A percentile compares a stretch with the other conserved stretches of the same genome.
Conservation (phyloP, 306 rosid genomes). For the Dalbergia cochinchinensis region DNA sequence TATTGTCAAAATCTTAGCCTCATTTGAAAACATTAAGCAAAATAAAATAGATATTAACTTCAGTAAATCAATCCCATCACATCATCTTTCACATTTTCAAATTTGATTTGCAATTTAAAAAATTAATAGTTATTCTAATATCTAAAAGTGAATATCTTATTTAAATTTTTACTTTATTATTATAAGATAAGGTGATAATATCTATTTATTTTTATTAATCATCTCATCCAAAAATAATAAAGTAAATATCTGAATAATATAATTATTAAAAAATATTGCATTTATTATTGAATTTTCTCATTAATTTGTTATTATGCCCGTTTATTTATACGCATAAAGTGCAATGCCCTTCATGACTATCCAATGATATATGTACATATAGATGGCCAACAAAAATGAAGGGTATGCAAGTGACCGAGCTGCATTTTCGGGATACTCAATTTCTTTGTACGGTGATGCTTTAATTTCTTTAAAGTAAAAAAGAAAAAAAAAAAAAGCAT, state of each 20-base stretch:
- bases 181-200: too few species aligned
- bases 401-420: not conserved
- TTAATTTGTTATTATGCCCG: not conserved
- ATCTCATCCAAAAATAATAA: too few species aligned
- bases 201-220: too few species aligned
- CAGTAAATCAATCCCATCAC: not conserved
- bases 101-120: not conserved
- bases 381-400: not conserved
- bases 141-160: too few species aligned
- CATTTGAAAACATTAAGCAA: not conserved
- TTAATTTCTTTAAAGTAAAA: not conserved
- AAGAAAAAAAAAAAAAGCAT: not conserved
- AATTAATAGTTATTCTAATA: too few species aligned
- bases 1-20: constrained; percentile 35
- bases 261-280: too few species aligned
- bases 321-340: not conserved
- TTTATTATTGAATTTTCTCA: not conserved
- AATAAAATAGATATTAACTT: not conserved
- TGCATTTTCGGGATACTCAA: not conserved
- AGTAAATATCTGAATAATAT: too few species aligned
- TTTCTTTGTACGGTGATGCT: not conserved
- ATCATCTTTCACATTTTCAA: not conserved
- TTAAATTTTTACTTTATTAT: too few species aligned
- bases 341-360: not conserved
- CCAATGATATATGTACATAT: not conserved